phyloP scores from a whole-genome alignment of 2,329 filamentous ascomycete species.

The Clarireedia paspali region DNA sequence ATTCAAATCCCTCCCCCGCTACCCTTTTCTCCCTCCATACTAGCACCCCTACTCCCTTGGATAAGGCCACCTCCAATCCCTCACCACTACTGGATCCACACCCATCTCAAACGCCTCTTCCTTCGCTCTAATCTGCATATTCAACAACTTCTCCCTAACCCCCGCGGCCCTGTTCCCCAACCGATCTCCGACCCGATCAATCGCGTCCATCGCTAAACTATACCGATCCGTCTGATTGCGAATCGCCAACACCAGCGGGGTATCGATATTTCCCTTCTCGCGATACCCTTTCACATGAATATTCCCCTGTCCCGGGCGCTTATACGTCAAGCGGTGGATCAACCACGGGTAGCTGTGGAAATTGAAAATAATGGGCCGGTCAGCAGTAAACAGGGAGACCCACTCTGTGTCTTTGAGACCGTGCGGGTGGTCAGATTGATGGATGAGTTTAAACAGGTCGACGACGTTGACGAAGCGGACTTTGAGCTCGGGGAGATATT shows the following conservation, averaged over 20 bases:
- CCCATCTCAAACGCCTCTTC: conserved; percentile 63
- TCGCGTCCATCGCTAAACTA: conserved; percentile 68
- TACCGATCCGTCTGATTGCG: conserved; percentile 72
- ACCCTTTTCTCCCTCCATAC: neutral
- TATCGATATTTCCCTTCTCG: conserved; percentile 81
- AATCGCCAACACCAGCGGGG: conserved; percentile 70
- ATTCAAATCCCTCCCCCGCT: neutral
- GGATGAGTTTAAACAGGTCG: conserved; percentile 74
- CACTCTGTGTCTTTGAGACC: conserved; percentile 61
- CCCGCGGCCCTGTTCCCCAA: conserved; percentile 56
- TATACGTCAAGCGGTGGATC: conserved; percentile 69
- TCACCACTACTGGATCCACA: conserved; percentile 47
- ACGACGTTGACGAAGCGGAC: conserved; percentile 75
- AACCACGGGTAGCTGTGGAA: conserved; percentile 81
- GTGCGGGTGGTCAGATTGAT: conserved; percentile 62
- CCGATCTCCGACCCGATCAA: conserved; percentile 52
- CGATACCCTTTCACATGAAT: conserved; percentile 71
- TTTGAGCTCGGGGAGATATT: conserved; percentile 63
- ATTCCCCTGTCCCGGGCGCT: conserved; percentile 59
- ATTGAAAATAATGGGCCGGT: conserved; percentile 72
- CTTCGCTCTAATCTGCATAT: conserved; percentile 55
- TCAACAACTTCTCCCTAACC: conserved; percentile 56
- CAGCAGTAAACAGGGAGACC: conserved; percentile 60
- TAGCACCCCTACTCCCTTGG: neutral
- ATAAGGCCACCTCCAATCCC: conserved; percentile 25